Evolutionary conservation across 2,329 filamentous ascomycete genomes (phyloP).

Genomic region (Fusarium citri): DNA sequence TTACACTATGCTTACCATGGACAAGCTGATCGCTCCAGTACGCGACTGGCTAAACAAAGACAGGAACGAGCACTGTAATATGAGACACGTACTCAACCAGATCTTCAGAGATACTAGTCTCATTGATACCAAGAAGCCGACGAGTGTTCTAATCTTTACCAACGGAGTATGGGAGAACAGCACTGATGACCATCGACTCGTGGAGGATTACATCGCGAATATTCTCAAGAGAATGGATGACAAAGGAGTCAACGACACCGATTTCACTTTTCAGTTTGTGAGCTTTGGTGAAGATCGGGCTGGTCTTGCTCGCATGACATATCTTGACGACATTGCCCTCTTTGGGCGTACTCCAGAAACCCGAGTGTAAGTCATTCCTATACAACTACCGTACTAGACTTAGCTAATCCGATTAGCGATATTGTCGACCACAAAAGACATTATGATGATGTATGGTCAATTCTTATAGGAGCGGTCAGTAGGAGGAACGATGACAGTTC

Average conservation of each 20-base stretch:
- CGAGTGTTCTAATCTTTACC: constrained; percentile 25
- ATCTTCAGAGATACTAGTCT: neutral
- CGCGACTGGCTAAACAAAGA: too few species aligned
- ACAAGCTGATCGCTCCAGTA: neutral
- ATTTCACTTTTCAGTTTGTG: constrained; percentile 26
- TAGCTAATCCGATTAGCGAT: neutral
- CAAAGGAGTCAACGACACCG: neutral
- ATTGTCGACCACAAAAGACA: constrained; percentile 30
- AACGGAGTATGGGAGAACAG: constrained; percentile 24
- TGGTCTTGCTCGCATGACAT: constrained; percentile 5
- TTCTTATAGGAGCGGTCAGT: constrained; percentile 15
- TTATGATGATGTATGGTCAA: constrained; percentile 8
- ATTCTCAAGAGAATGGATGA: neutral
- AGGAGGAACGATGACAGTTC: neutral
- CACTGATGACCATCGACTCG: neutral
- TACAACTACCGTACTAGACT: rapidly evolving
- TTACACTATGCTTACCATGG: too few species aligned
- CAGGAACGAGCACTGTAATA: constrained; percentile 10
- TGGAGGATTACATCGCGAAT: constrained; percentile 1
- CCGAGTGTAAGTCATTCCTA: neutral
- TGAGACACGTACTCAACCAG: constrained; percentile 1
- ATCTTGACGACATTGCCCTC: constrained; percentile 19
- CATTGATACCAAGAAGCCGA: neutral
- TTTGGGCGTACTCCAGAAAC: neutral
- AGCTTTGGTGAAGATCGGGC: constrained; percentile 22